Base-by-base conservation (phyloP, 2,329 filamentous ascomycete species). In the Colletotrichum spinosum region DNA sequence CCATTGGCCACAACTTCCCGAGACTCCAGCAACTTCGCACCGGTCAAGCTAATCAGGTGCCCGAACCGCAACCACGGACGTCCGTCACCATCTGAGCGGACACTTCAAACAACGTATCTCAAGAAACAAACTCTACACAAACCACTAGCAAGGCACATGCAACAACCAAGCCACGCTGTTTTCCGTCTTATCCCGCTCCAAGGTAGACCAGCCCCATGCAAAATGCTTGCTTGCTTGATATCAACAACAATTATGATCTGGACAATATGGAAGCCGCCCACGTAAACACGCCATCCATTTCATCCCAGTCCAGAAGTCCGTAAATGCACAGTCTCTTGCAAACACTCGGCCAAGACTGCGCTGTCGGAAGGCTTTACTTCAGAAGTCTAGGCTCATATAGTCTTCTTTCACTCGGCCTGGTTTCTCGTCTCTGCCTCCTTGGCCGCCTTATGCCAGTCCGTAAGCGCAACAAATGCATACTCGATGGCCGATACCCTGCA, bases 401-500 rank as follows among this genome's bases (percentile, higher is more conserved):
- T 42, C 78, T 76, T 4, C 78, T 79, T 53, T 66, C 37, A 66
- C 58, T 66, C 57, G 48, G 63, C 52, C 44, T 45, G 59, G 60
- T 87, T 88, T 64, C 86, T 79, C 55, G 74, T 70, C 53, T 84
- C 84, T 2, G 85, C 86, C 68, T 88, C 86, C 9, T 74, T 77
- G 1, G 82, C 85, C 1, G 84, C 84, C 53, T 78, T 75, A 50
- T 86, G 75, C 86, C 85, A 88, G 70, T 88, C 81, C 8, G 80
- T 84, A n/a, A 75, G 71, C 61, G 80, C 78, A 2, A 86, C 78
- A 52, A 85, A 88, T 34, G 75, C 76, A 67, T 86, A 88, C 70
- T 88, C 86, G 15, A 86, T 81, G 6, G 76, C n/a, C 0, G 82
- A 78, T 12, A 86, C 84, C 35, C 85, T 86, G 45, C n/a, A 8